phyloP scores from a whole-genome alignment of 2,329 filamentous ascomycete species.

The Neopestalotiopsis sp. region DNA sequence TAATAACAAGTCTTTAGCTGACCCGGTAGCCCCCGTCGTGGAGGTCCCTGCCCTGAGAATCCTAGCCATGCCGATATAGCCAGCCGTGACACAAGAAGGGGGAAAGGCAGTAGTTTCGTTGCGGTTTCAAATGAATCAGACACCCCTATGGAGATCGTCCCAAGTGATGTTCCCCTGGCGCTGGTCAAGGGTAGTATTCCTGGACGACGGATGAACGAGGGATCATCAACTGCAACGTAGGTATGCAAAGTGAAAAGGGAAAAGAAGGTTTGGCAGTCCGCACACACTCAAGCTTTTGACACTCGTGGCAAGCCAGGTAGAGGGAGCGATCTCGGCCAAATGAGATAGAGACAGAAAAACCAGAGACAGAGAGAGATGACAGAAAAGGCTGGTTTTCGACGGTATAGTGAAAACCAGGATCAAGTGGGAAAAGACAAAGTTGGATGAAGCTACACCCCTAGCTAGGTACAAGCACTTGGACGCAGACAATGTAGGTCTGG shows the following conservation, averaged over 20 bases:
- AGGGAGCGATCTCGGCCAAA: not conserved
- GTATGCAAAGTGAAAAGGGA: conserved; percentile 1
- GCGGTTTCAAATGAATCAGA: conserved; percentile 16
- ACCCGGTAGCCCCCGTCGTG: conserved; percentile 13
- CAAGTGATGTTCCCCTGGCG: not conserved
- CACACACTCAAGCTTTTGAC: not conserved
- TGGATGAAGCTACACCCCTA: not conserved
- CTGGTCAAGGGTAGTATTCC: conserved; percentile 1
- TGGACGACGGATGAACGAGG: not conserved
- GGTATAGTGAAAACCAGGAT: not conserved
- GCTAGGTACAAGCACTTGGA: not conserved
- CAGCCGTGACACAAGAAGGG: conserved; percentile 9
- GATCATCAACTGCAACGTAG: not conserved
- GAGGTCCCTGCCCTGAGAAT: conserved; percentile 16
- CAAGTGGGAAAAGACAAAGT: not conserved
- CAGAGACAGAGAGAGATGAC: not conserved
- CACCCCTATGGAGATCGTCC: conserved; percentile 12
- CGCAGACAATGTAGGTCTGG: not conserved
- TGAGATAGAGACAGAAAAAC: not conserved
- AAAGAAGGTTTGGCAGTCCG: not conserved
- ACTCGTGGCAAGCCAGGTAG: conserved; percentile 1
- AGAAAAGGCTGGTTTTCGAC: not conserved
- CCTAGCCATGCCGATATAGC: conserved; percentile 15
- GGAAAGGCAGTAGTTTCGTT: conserved; percentile 15
- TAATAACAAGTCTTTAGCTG: conserved; percentile 14